Conservation (phyloP, 2,329 filamentous ascomycete genomes). For the Tolypocladium endophyticum region DNA sequence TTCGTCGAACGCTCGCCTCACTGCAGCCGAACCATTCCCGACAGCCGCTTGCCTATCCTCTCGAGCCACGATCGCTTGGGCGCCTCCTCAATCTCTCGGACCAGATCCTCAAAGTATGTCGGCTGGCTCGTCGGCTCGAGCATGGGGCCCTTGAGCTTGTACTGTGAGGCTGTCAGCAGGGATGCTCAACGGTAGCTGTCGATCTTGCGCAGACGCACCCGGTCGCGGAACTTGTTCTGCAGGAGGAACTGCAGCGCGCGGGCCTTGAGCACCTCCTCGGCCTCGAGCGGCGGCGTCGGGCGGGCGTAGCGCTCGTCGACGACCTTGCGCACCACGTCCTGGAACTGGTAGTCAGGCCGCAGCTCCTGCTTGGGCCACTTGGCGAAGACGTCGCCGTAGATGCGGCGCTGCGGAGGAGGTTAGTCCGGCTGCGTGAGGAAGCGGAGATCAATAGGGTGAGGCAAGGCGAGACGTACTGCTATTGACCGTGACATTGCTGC, state of each 20-base stretch:
- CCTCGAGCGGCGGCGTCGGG: conserved; percentile 26
- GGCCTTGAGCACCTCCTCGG: conserved; percentile 42
- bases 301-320: conserved; percentile 23
- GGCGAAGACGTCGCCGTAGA: conserved; percentile 28
- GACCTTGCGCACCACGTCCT: conserved; percentile 36
- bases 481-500: conserved; percentile 21
- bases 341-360: conserved; percentile 52
- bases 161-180: conserved; percentile 11
- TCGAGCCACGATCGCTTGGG: conserved; percentile 45
- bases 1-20: conserved; percentile 17
- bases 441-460: background rate
- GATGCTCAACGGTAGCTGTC: no score
- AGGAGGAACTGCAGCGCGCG: conserved; percentile 50
- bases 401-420: conserved; percentile 16
- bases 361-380: conserved; percentile 55
- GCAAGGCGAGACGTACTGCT: conserved; percentile 14
- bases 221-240: conserved; percentile 46
- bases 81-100: conserved; percentile 52
- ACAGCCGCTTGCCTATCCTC: conserved; percentile 41
- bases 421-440: background rate
- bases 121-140: conserved; percentile 52
- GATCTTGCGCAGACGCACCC: conserved; percentile 26
- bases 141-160: conserved; percentile 34
- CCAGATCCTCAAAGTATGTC: conserved; percentile 50
- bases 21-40: conserved; percentile 48